These are phyloP conservation scores for Alternaria triticina DNA, from an alignment of 2,329 filamentous ascomycete species.

Conservation along the genomic window DNA sequence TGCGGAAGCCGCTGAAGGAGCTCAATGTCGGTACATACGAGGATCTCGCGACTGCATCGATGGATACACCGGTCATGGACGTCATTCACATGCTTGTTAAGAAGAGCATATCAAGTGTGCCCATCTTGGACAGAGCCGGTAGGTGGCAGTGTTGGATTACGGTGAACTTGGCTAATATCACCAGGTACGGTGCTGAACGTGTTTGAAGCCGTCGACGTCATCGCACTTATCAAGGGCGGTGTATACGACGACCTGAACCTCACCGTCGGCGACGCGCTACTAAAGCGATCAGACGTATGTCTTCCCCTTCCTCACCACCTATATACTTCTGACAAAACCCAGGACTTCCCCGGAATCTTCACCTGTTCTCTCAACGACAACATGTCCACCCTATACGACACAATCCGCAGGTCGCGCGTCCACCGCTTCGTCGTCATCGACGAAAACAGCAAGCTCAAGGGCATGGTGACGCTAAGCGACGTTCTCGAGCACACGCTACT, in stretches of 20 bases:
- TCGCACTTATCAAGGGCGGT: slow-evolving; percentile 91
- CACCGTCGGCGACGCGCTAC: slow-evolving; percentile 85
- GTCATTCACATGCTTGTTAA: slow-evolving; percentile 93
- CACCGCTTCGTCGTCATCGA: slow-evolving; percentile 94
- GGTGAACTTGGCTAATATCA: slow-evolving; percentile 3
- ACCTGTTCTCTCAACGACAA: slow-evolving; percentile 92
- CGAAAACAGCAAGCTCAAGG: slow-evolving; percentile 82
- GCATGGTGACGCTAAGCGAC: slow-evolving; percentile 91
- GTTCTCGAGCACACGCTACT: slow-evolving; percentile 94
- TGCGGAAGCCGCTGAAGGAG: slow-evolving; percentile 86
- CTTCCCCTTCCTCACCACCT: background rate
- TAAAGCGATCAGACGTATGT: slow-evolving; percentile 77
- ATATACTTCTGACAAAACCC: slow-evolving; percentile 22
- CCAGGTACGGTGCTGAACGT: slow-evolving; percentile 82
- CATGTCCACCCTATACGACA: slow-evolving; percentile 95
- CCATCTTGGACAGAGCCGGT: slow-evolving; percentile 82
- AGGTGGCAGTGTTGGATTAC: slow-evolving; percentile 15
- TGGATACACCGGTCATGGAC: slow-evolving; percentile 91
- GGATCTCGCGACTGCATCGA: slow-evolving; percentile 79
- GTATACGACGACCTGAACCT: slow-evolving; percentile 89
- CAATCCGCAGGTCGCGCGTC: slow-evolving; percentile 91
- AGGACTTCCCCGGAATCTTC: slow-evolving; percentile 95
- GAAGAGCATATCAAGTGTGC: slow-evolving; percentile 91
- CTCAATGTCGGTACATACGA: slow-evolving; percentile 85
- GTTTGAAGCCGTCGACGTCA: slow-evolving; percentile 97